Evolutionary conservation across 1,284 basidiomycete species (phyloP).

Genomic region (Malassezia arunalokei): DNA sequence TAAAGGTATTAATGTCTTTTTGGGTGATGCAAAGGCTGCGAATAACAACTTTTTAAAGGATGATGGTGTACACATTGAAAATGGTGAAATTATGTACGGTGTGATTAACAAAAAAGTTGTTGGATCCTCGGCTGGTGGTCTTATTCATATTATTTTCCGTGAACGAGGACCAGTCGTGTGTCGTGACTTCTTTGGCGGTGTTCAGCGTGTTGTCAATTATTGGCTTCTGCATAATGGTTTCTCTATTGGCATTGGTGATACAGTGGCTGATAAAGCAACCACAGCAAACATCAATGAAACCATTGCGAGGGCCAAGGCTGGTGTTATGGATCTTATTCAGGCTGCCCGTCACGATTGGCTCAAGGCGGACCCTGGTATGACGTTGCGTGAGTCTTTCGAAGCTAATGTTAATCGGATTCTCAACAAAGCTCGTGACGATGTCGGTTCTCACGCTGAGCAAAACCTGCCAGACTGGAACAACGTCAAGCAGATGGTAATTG

Average conservation of each 20-base stretch:
- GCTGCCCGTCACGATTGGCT: conserved; percentile 40
- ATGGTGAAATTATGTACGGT: conserved; percentile 89
- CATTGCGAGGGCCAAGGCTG: conserved; percentile 65
- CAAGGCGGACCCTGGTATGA: conserved; percentile 66
- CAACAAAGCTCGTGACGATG: conserved; percentile 87
- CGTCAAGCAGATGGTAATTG: conserved; percentile 99
- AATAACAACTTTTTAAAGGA: conserved; percentile 51
- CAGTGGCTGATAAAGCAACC: conserved; percentile 83
- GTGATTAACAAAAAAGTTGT: conserved; percentile 97
- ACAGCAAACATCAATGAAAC: conserved; percentile 67
- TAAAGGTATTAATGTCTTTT: conserved; percentile 78
- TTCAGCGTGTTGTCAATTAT: conserved; percentile 91
- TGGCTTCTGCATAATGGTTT: conserved; percentile 99
- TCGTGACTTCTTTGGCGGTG: conserved; percentile 80
- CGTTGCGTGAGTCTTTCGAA: conserved; percentile 96
- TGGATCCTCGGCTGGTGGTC: conserved; percentile 73
- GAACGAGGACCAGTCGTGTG: conserved; percentile 91
- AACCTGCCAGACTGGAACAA: conserved; percentile 97
- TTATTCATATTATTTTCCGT: conserved; percentile 93
- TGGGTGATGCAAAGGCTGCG: conserved; percentile 34
- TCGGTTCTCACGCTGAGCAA: conserved; percentile 88
- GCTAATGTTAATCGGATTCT: conserved; percentile 78
- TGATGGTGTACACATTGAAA: conserved; percentile 90
- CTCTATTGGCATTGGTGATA: conserved; percentile 97
- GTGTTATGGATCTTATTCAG: conserved; percentile 40